Percentiles rank a stretch among this genome's conserved stretches.
These are phyloP conservation scores for Veloboletus limbatus DNA, from an alignment of 1,284 basidiomycete genomes.

Conservation along the genomic window DNA sequence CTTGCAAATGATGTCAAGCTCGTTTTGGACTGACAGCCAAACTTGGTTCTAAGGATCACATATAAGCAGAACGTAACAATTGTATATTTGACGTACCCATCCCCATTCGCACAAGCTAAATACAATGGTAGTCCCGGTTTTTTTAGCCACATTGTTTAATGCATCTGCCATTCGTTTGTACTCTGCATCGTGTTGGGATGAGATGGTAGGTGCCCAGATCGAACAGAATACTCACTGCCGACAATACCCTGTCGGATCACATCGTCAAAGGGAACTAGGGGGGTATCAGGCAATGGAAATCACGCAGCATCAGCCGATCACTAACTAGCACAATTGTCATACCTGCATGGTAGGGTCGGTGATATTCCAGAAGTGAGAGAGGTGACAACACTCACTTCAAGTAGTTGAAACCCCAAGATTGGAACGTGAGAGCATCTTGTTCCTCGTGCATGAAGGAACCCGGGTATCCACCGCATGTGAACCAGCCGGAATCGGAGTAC, in stretches of 20 bases:
- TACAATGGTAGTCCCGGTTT: slow-evolving; percentile 44
- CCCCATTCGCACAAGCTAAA: slow-evolving; percentile 61
- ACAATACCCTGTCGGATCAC: slow-evolving; percentile 49
- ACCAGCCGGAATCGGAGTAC: slow-evolving; percentile 36
- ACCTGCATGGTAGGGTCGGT: slow-evolving; percentile 34
- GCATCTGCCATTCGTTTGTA: slow-evolving; percentile 55
- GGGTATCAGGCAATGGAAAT: slow-evolving; percentile 8
- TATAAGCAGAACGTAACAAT: slow-evolving; percentile 4
- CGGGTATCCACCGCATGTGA: slow-evolving; percentile 30
- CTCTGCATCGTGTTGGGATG: slow-evolving; percentile 30
- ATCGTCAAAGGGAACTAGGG: slow-evolving; percentile 48
- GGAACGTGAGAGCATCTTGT: slow-evolving; percentile 30
- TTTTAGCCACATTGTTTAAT: slow-evolving; percentile 41
- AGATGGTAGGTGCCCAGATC: background rate
- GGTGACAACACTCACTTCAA: slow-evolving; percentile 46
- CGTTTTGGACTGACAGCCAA: slow-evolving; percentile 50
- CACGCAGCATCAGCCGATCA: background rate
- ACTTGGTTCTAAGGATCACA: slow-evolving; percentile 46
- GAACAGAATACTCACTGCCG: slow-evolving; percentile 44
- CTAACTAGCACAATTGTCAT: slow-evolving; percentile 52
- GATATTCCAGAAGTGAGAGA: background rate
- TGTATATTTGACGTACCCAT: slow-evolving; percentile 38
- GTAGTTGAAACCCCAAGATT: slow-evolving; percentile 57
- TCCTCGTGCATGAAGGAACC: slow-evolving; percentile 31
- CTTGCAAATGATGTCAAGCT: background rate